Conservation (phyloP, 2,329 filamentous ascomycete species). For the Akanthomyces dipterigenus region DNA sequence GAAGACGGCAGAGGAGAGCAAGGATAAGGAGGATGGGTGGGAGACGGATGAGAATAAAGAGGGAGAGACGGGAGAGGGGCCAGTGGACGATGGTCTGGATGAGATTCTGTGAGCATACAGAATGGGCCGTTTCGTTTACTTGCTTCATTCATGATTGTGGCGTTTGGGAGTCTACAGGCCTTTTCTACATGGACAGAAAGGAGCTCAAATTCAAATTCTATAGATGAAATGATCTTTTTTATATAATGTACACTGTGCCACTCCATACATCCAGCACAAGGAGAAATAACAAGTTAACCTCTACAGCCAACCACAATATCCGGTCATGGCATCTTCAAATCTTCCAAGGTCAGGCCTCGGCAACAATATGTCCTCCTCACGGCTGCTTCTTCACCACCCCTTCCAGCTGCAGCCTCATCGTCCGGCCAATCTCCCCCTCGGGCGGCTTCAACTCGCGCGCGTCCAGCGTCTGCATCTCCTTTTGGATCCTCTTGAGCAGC, state of each 20-base stretch:
- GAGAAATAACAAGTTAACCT: not conserved
- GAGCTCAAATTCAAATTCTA: not conserved
- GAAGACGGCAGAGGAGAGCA: constrained; percentile 15
- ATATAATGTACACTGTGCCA: not conserved
- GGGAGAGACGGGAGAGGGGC: constrained; percentile 10
- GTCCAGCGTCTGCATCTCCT: constrained; percentile 26
- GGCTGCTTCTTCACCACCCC: constrained; percentile 17
- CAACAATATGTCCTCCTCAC: not conserved
- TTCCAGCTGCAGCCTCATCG: constrained; percentile 39
- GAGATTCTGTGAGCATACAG: constrained; percentile 23
- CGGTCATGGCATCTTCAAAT: not conserved
- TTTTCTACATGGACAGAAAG: not conserved
- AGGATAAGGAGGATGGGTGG: constrained; percentile 17
- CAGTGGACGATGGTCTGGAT: constrained; percentile 25
- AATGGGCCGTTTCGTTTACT: not conserved
- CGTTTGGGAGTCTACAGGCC: not conserved
- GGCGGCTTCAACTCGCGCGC: constrained; percentile 38
- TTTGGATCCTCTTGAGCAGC: constrained; percentile 41
- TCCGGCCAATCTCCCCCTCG: constrained; percentile 38
- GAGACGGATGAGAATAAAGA: constrained; percentile 28
- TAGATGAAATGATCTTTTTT: not conserved
- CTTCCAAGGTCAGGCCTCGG: too few species aligned
- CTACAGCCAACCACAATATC: not conserved
- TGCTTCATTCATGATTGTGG: constrained; percentile 3
- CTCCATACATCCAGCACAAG: not conserved